phyloP scores from a whole-genome alignment of 2,329 filamentous ascomycete species.

The Colletotrichum sp. region DNA sequence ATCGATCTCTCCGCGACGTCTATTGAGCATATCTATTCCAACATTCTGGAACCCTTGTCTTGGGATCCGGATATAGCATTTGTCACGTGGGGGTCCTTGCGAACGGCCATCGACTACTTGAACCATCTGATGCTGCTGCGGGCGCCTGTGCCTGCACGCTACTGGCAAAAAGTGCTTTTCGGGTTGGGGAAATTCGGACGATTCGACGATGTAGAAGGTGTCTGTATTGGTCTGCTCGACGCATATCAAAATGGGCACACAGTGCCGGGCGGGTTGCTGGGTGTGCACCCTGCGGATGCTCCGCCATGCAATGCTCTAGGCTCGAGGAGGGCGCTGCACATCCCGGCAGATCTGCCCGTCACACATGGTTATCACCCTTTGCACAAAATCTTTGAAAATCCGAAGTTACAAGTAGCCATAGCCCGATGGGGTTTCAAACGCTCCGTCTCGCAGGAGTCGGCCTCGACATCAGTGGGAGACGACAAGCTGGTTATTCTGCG shows the following conservation, averaged over 20 bases:
- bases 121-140: neutral
- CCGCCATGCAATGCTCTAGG: conserved; percentile 27
- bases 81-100: neutral
- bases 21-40: conserved; percentile 2
- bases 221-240: conserved; percentile 48
- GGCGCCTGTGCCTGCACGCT: conserved; percentile 34
- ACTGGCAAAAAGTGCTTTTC: conserved; percentile 50
- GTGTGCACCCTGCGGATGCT: conserved; percentile 49
- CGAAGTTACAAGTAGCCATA: conserved; percentile 41
- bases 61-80: neutral
- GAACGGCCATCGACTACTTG: conserved; percentile 3
- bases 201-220: conserved; percentile 48
- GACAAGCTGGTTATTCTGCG: conserved; percentile 36
- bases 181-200: conserved; percentile 48
- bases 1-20: conserved; percentile 29
- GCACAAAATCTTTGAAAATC: conserved; percentile 46
- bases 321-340: conserved; percentile 16
- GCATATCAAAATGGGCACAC: conserved; percentile 35
- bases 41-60: conserved; percentile 4
- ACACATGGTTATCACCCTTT: conserved; percentile 50
- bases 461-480: neutral
- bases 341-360: conserved; percentile 45
- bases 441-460: conserved; percentile 26
- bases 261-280: conserved; percentile 37
- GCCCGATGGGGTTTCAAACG: conserved; percentile 52